Evolutionary conservation across 139 green algal genomes (phyloP), one percentile per base, ranked within the genome.

Genomic region (Picochlorum sp.): DNA sequence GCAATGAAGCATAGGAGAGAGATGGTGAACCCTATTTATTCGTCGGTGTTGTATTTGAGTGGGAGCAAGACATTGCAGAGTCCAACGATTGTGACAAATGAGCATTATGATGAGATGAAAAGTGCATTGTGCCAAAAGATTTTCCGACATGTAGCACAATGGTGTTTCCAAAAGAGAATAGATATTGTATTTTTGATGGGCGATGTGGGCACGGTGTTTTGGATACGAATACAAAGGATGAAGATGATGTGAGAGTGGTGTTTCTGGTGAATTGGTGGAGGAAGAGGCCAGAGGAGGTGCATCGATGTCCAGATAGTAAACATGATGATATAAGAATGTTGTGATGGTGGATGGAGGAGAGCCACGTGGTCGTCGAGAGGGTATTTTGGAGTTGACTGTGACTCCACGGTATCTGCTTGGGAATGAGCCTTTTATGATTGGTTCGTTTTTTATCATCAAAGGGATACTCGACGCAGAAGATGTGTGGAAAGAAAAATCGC

Each of bases 221-320:
- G 5, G 76, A 83, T 59, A 75, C 57, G 24, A 50, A 49, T 56
- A 24, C 26, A 23, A 55, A 34, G 37, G 10, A 41, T 9, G 45
- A 49, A 7, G 45, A 63, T 37, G 50, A 50, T 18, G 24, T 54
- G 34, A 45, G 81, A 3, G 65, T 62, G 14, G 86, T 83, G 1
- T 62, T 89, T 47, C 63, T 89, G 10, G 65, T 89, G 57, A 89
- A 88, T 63, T 88, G 76, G 75, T 89, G 81, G 81, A 14, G 23
- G 7, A 18, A 64, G 20, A 66, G 63, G 24, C 79, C 76, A 0
- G 50, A 81, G 69, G 41, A 20, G 15, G 57, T 66, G 14, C 15
- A 66, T 44, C 16, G 47, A 13, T 54, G 47, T 54, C 47, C 47
- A 24, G 45, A 1, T 15, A 51, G 6, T n/a, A 21, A 24, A 13